Evolutionary conservation across 2,329 filamentous ascomycete species (phyloP).

Genomic region (Stagonosporopsis rhizophila): DNA sequence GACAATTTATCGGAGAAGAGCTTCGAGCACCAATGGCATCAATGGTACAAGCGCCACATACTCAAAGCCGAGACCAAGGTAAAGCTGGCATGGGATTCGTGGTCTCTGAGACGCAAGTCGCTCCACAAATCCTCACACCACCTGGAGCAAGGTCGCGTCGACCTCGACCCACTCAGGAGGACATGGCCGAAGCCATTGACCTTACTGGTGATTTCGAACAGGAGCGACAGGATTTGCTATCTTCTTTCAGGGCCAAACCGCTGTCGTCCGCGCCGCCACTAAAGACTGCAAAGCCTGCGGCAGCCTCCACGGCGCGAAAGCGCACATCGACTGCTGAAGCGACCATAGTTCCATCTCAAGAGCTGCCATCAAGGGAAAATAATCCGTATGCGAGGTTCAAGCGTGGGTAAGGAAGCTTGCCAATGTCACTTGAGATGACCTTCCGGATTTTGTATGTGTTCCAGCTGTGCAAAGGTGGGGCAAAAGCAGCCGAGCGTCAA

Average conservation of each 20-base stretch:
- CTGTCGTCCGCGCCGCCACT: not conserved
- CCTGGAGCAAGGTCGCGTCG: not conserved
- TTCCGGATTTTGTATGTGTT: not conserved
- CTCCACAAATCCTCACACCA: not conserved
- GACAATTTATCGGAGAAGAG: not conserved
- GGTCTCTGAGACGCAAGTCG: not conserved
- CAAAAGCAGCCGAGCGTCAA: not conserved
- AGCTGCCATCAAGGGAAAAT: not conserved
- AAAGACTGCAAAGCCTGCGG: not conserved
- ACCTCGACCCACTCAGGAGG: not conserved
- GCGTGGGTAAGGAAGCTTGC: not conserved
- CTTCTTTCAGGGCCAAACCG: conserved; percentile 19
- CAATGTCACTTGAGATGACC: not conserved
- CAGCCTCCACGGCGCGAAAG: not conserved
- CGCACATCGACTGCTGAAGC: not conserved
- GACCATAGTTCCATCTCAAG: not conserved
- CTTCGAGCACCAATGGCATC: not conserved
- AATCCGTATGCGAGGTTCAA: conserved; percentile 3
- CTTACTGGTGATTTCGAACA: conserved; percentile 27
- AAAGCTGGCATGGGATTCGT: not conserved
- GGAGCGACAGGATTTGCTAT: conserved; percentile 22
- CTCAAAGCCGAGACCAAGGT: not conserved
- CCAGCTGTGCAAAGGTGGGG: too few relatives aligned
- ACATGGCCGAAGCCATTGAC: conserved; percentile 21
- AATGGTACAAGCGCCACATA: not conserved